phyloP scores from a whole-genome alignment of 768 basidiomycete species.

The Pleurotus tuoliensis region DNA sequence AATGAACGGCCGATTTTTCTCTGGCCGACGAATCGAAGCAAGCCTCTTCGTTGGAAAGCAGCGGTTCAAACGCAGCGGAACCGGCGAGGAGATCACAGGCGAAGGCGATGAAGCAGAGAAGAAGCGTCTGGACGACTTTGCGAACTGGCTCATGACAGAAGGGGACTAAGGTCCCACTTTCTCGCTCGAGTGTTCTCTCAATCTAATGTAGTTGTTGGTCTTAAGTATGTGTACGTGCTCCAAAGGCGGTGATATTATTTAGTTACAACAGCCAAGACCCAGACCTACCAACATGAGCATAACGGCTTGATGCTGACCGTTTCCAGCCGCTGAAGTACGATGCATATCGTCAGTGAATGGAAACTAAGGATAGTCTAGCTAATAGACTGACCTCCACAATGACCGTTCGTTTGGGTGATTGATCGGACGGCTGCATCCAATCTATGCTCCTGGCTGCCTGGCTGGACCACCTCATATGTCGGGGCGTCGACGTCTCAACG shows the following conservation, averaged over 20 bases:
- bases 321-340: constrained; percentile 59
- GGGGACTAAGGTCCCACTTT: constrained; percentile 44
- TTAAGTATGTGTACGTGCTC: constrained; percentile 13
- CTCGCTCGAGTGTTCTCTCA: too few species aligned
- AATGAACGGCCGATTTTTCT: constrained; percentile 94
- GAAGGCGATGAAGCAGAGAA: constrained; percentile 75
- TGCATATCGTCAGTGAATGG: not conserved
- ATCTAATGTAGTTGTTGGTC: not conserved
- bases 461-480: constrained; percentile 25
- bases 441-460: constrained; percentile 35
- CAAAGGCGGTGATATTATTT: constrained; percentile 18
- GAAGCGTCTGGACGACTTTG: constrained; percentile 84
- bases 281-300: constrained; percentile 63
- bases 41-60: constrained; percentile 79
- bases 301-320: constrained; percentile 65
- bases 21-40: constrained; percentile 79
- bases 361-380: not conserved
- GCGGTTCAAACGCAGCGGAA: constrained; percentile 73
- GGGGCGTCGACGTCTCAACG: constrained; percentile 46
- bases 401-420: constrained; percentile 50
- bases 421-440: constrained; percentile 41
- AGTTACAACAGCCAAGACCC: constrained; percentile 10
- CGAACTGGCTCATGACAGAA: constrained; percentile 81
- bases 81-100: constrained; percentile 56
- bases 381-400: constrained; percentile 61